These are phyloP conservation scores for Crithidia mellificae DNA, from an alignment of 208 protist species.

Conservation along the genomic window DNA sequence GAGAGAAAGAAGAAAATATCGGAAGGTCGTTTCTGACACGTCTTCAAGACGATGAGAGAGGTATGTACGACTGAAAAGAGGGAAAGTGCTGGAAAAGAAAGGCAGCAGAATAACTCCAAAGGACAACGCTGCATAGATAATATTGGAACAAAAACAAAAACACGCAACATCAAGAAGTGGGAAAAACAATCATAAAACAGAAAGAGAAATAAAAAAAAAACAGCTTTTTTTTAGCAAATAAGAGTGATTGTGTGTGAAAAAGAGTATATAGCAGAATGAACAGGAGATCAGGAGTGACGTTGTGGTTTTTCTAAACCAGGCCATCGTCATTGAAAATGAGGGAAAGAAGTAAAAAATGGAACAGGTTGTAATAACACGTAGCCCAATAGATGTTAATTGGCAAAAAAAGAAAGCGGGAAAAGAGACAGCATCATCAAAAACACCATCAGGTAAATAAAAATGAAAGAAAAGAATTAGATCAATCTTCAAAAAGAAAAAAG, in stretches of 20 bases:
- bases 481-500: conserved; percentile 27
- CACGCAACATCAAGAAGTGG: not conserved
- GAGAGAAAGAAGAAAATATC: no score
- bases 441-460: not conserved
- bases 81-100: not conserved
- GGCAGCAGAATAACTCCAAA: not conserved
- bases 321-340: not conserved
- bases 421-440: not conserved
- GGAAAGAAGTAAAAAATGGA: not conserved
- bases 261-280: not conserved
- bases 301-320: not conserved
- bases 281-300: not conserved
- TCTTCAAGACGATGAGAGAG: not conserved
- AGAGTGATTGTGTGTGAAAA: no score
- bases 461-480: no score
- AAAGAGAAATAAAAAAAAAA: conserved; percentile 11
- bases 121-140: not conserved
- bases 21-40: no score
- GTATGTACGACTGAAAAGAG: not conserved
- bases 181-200: no score
- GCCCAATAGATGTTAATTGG: not conserved
- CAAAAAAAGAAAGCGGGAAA: conserved; percentile 8
- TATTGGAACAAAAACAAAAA: not conserved
- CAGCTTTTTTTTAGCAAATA: not conserved
- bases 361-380: not conserved